These are phyloP conservation scores for Eimeria tenella DNA, from an alignment of 169 alveolate species.

Conservation along the genomic window DNA sequence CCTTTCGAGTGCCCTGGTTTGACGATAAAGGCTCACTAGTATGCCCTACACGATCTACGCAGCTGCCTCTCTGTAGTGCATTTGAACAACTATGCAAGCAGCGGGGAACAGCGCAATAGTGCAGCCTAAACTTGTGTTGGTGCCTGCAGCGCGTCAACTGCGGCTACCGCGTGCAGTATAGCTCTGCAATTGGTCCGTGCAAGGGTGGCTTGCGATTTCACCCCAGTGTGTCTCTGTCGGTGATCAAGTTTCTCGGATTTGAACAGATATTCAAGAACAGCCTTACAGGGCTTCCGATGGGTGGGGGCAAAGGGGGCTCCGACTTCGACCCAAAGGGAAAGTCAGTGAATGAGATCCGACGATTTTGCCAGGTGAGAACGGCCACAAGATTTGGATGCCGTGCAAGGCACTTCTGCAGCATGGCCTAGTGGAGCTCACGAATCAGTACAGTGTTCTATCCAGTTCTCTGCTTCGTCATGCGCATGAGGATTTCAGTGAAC, in stretches of 20 bases:
- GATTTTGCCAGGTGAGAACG: conserved; percentile 86
- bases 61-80: too few species aligned
- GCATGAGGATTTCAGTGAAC: too few species aligned
- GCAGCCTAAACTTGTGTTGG: neutral
- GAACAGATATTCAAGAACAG: conserved; percentile 92
- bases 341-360: conserved; percentile 87
- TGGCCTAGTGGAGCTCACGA: neutral
- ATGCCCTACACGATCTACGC: neutral
- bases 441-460: too few species aligned
- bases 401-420: neutral
- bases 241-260: conserved; percentile 90
- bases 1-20: conserved; percentile 88
- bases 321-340: conserved; percentile 93
- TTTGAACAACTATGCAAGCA: too few species aligned
- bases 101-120: too few species aligned
- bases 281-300: conserved; percentile 88
- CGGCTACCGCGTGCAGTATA: conserved; percentile 91
- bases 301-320: conserved; percentile 93
- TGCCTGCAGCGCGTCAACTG: conserved; percentile 84
- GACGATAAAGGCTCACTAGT: conserved; percentile 86
- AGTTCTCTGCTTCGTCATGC: too few species aligned
- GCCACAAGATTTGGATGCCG: too few species aligned
- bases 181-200: conserved; percentile 89
- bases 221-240: conserved; percentile 88
- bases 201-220: conserved; percentile 93